Base-by-base conservation (phyloP, 1,284 basidiomycete genomes). In the Binderoboletus segoi region DNA sequence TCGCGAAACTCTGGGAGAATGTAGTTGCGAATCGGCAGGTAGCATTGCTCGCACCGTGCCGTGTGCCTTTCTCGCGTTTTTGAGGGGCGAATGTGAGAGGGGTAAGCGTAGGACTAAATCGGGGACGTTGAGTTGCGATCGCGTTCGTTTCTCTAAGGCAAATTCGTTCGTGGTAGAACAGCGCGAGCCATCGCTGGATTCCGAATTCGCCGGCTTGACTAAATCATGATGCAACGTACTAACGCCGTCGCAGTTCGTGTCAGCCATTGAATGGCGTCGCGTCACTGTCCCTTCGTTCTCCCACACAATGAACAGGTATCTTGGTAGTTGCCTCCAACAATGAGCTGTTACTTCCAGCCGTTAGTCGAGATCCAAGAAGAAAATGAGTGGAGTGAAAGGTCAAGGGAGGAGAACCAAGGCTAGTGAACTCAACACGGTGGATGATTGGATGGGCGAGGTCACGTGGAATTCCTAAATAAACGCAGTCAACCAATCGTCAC, bases 91-190 rank as follows among this genome's bases (percentile, higher is more conserved):
- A 40, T 72, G 70, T 40, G 76, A 60, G 44, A 71, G 72, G 35
- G 78, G 69, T 44, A 81, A 63, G 45, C 72, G 73, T 33, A 82
- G 67, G 21, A 79, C 67, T 18, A 73, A 65, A 64, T 82, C 76
- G 28, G 79, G 73, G 23, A 82, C 67, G 20, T 74, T 71, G 55
- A 79, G 67, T 62, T 82, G 81, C 37, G 82, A 84, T 61, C 82
- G 75, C 18, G 81, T 83, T 59, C 80, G 76, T 67, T 72, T 78
- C 47, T 53, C 54, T 21, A 41, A 21, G 15, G 37, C n/a, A 5
- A 35, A 47, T 40, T 55, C 30, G 32, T 57, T 54, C 18, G 45
- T 28, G 3, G 49, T 21, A 24, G 32, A 20, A 51, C 48, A 43
- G 38, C 24, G 38, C n/a, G 28, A 55, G 47, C 46, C 52, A 48